Evolutionary conservation across 345 rosid genomes (phyloP).

Genomic region (Citrus unshiu): DNA sequence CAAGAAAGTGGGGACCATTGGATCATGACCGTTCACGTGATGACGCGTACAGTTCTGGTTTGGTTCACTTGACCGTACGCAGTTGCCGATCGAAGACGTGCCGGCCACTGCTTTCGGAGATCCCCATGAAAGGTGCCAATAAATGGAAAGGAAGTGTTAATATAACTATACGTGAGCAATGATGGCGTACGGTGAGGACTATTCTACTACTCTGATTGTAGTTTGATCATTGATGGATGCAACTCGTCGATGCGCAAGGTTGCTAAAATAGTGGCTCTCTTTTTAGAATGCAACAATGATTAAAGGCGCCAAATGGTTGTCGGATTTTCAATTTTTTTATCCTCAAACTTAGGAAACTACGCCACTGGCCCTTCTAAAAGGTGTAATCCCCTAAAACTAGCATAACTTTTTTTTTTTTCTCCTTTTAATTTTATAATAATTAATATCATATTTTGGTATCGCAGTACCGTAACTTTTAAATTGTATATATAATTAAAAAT

Average conservation of each 20-base stretch:
- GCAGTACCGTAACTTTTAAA: accelerated
- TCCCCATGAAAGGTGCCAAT: background rate
- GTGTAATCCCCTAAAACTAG: too few species aligned
- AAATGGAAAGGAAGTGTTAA: background rate
- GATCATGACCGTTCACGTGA: background rate
- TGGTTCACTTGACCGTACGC: background rate
- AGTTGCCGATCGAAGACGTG: background rate
- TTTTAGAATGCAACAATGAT: too few species aligned
- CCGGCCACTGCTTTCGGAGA: background rate
- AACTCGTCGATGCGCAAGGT: too few species aligned
- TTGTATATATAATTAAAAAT: too few species aligned
- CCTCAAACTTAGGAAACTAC: too few species aligned
- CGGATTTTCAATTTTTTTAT: too few species aligned
- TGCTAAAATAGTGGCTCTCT: too few species aligned
- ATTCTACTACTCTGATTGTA: background rate
- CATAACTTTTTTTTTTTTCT: too few species aligned
- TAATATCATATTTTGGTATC: too few species aligned
- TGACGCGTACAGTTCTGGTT: background rate
- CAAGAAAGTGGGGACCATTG: background rate
- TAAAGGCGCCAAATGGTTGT: too few species aligned
- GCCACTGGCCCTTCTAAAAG: too few species aligned
- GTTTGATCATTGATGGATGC: background rate
- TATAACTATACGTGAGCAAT: background rate
- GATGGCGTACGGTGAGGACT: background rate
- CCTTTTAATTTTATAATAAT: too few species aligned